Base-by-base conservation (phyloP, 495 filamentous ascomycete species). In the Aspergillus affinis region DNA sequence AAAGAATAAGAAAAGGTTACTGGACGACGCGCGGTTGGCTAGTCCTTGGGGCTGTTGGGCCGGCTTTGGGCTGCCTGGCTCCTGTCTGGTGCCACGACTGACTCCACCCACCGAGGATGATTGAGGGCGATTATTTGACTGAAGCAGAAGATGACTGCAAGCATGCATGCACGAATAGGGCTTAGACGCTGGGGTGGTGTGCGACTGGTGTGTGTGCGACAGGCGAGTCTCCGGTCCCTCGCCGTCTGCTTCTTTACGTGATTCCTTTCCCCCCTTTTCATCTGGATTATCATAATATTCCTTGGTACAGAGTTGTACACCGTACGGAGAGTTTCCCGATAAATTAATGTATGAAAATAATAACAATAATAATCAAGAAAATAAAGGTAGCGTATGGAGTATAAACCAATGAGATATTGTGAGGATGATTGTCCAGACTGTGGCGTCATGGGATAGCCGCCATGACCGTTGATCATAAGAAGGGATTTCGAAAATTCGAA, bases 61-160 rank as follows among this genome's bases (percentile, higher is more conserved):
- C 68, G 72, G 72, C 55, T 75, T 75, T 70, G 65, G 73, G 63
- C 62, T 65, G 62, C 64, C 45, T 58, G 65, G 61, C 27, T 55
- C 26, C 30, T 70, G 67, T 69, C 72, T 78, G 75, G 74, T 78
- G 75, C 75, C 75, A 78, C 75, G 75, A 78, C 71, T 67, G 65
- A 69, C 72, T 66, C 69, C 72, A 71, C 61, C 60, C 19, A 10
- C 6, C 30, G 27, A 41, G 36, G 36, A 13, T 15, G 29, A 32
- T 10, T 32, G 29, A 32, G 29, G n/a, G n/a, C n/a, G n/a, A n/a
- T n/a, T n/a, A n/a, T n/a, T n/a, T n/a, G n/a, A 51, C 55, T 60
- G 59, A 55, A 51, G 46, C 55, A 58, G 67, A 70, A 71, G 66
- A 74, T 74, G 71, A 70, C 72, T 55, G 66, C 59, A 68, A 72